These are phyloP conservation scores for Sporothrix dimorphospora DNA, from an alignment of 2,329 filamentous ascomycete species.

Conservation along the genomic window DNA sequence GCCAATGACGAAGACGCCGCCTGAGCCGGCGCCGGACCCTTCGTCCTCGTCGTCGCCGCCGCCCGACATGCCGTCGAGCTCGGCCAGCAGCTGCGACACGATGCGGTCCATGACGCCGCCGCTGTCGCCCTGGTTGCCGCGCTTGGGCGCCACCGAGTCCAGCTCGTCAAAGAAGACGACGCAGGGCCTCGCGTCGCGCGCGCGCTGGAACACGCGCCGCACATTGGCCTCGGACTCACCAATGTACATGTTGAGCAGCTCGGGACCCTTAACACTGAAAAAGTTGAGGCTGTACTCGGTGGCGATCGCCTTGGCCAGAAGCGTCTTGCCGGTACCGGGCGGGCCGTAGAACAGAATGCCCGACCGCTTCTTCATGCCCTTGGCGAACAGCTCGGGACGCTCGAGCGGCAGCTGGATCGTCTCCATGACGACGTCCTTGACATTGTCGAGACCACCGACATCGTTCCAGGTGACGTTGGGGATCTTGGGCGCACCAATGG, in stretches of 20 bases:
- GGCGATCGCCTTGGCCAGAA: constrained; percentile 90
- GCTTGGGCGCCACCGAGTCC: constrained; percentile 91
- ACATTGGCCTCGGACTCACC: constrained; percentile 94
- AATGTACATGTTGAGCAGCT: constrained; percentile 94
- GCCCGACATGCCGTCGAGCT: constrained; percentile 91
- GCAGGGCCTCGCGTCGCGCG: constrained; percentile 81
- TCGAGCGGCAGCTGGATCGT: constrained; percentile 94
- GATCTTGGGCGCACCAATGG: constrained; percentile 96
- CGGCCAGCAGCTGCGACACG: constrained; percentile 89
- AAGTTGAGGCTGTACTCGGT: constrained; percentile 95
- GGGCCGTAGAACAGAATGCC: constrained; percentile 92
- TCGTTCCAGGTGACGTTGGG: constrained; percentile 97
- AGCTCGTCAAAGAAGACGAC: constrained; percentile 94
- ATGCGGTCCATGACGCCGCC: constrained; percentile 98
- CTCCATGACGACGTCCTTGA: constrained; percentile 96
- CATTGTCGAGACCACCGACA: constrained; percentile 87
- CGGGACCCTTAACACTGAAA: constrained; percentile 90
- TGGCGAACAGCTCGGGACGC: constrained; percentile 89
- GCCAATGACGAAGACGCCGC: constrained; percentile 94
- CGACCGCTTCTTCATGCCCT: constrained; percentile 97
- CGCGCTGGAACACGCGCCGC: constrained; percentile 83
- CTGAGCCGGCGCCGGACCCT: constrained; percentile 65
- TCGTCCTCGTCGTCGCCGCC: constrained; percentile 30
- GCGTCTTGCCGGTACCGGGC: constrained; percentile 86
- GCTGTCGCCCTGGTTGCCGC: constrained; percentile 95